Evolutionary conservation across 805 yeast genomes (phyloP).

Genomic region (Nakazawaea holstii): DNA sequence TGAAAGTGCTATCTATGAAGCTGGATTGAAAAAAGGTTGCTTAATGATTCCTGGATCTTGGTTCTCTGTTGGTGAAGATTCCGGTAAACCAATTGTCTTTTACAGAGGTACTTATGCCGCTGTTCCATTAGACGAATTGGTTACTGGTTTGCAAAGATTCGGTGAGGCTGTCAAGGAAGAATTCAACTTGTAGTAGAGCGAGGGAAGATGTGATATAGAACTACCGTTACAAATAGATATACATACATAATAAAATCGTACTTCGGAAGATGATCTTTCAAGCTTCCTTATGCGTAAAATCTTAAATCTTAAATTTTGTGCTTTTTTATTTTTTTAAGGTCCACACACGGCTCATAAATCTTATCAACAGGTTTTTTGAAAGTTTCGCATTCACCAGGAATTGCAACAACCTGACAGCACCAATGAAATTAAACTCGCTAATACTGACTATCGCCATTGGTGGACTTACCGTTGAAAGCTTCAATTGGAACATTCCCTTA

Average conservation of each 20-base stretch:
- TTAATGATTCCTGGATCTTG: slow-evolving; percentile 81
- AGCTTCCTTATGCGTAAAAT: no score
- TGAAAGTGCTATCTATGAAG: slow-evolving; percentile 59
- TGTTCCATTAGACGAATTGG: slow-evolving; percentile 62
- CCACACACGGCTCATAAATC: no score
- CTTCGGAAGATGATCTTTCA: background rate
- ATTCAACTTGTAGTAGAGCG: slow-evolving; percentile 31
- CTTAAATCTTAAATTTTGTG: no score
- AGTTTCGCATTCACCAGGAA: no score
- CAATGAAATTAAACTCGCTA: no score
- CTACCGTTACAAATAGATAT: no score
- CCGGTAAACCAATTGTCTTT: slow-evolving; percentile 45
- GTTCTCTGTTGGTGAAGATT: slow-evolving; percentile 47
- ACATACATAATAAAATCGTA: no score
- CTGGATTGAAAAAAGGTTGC: slow-evolving; percentile 53
- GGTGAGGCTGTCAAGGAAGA: slow-evolving; percentile 59
- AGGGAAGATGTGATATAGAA: background rate
- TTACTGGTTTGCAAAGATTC: slow-evolving; percentile 58
- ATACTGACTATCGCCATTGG: no score
- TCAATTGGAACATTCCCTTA: no score
- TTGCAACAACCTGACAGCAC: no score
- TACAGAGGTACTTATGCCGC: slow-evolving; percentile 90
- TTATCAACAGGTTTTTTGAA: no score
- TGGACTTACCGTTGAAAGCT: no score
- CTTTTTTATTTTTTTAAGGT: background rate